Conservation (phyloP, 2,329 filamentous ascomycete genomes). For the Xylariaceae sp. region DNA sequence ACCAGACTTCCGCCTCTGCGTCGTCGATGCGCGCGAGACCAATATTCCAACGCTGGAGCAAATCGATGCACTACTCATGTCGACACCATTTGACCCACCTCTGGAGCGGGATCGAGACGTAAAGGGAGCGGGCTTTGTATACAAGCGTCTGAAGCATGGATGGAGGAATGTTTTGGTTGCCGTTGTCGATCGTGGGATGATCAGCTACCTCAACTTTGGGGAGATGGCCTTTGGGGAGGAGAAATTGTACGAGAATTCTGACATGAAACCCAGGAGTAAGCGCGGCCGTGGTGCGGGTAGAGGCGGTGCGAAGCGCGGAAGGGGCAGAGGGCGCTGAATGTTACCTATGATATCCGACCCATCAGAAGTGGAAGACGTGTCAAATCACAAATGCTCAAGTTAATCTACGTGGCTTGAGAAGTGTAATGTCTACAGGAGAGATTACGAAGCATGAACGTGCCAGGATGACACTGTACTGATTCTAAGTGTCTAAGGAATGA, state of each 20-base stretch:
- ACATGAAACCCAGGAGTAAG: slow-evolving; percentile 29
- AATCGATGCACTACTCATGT: slow-evolving; percentile 67
- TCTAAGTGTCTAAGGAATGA: too few relatives aligned
- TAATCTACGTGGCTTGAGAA: too few relatives aligned
- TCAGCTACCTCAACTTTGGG: slow-evolving; percentile 79
- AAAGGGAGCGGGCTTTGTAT: slow-evolving; percentile 49
- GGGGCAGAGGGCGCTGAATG: slow-evolving; percentile 14
- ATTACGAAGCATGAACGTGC: too few relatives aligned
- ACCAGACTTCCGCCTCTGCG: slow-evolving; percentile 82
- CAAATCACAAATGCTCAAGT: too few relatives aligned
- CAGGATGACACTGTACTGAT: too few relatives aligned
- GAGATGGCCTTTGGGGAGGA: slow-evolving; percentile 80
- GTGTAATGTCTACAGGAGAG: too few relatives aligned
- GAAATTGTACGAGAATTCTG: slow-evolving; percentile 62
- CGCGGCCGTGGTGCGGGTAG: slow-evolving; percentile 21
- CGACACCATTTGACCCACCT: slow-evolving; percentile 67
- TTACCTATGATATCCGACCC: background rate
- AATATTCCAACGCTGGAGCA: slow-evolving; percentile 71
- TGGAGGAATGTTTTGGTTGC: slow-evolving; percentile 81
- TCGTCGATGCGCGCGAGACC: slow-evolving; percentile 73
- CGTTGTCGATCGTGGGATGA: slow-evolving; percentile 83
- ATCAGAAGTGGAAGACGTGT: background rate
- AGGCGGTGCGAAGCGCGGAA: slow-evolving; percentile 18
- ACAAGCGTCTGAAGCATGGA: slow-evolving; percentile 79
- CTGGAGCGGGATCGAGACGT: slow-evolving; percentile 44